Evolutionary conservation across 192 early-diverging fungal species (phyloP), one percentile per base, ranked within the genome.

Genomic region (Cetraspora pellucida): DNA sequence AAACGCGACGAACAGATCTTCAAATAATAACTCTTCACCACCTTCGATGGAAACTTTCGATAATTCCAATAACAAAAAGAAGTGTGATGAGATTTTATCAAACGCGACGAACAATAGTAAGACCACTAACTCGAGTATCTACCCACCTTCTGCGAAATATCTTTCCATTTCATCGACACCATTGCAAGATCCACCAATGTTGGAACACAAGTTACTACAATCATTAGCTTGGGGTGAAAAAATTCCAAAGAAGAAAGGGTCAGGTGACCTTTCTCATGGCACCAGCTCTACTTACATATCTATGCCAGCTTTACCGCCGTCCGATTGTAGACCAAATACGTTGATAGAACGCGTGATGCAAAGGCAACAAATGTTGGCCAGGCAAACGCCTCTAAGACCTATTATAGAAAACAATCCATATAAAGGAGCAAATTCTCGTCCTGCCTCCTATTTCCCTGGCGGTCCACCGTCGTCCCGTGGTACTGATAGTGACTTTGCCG

Each of bases 401-500:
- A 37, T 37, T 37, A 37, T 37, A 0, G 37, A 37, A 37, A 37
- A 37, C 4, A 37, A 37, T 37, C 37, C 37, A 37, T 37, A 0
- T 37, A 37, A 37, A 37, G 37, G 37, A 37, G 7, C 37, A 37
- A 37, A 6, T 37, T 37, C 37, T 37, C 1, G 1, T 37, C 37
- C 37, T 6, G 7, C 4, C 37, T 6, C 4, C 7, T 37, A 37
- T 37, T 37, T 37, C 37, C 37, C 37, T 37, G 37, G 37, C 7
- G 37, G 37, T 6, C 37, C 37, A 37, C 37, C 37, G 7, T 37
- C 37, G 37, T 37, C 37, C 37, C 37, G 37, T 37, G 49, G n/a
- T 43, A 72, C 25, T 72, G 72, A 74, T 23, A 59, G n/a, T 50
- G 68, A 70, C 3, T 70, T 46, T 52, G 43, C 68, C 9, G 72